Base-by-base conservation (phyloP, 495 filamentous ascomycete genomes). In the Penicillium steckii region DNA sequence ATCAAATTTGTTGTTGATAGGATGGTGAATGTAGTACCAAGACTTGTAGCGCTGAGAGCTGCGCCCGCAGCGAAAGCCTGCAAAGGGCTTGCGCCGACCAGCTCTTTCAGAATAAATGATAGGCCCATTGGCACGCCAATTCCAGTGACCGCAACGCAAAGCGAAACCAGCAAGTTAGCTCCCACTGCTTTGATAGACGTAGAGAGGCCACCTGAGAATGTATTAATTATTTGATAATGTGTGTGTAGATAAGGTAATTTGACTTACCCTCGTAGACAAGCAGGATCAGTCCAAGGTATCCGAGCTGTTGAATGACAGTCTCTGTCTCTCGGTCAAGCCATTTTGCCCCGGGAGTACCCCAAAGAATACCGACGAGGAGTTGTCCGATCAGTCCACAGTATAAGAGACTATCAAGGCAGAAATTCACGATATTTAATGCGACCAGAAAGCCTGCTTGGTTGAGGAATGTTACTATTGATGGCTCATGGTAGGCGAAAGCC, bases 21-120 rank as follows among this genome's bases (percentile, higher is more conserved):
- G 24, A 94, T 81, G 3, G 86, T 81, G 48, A 92, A 93, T 0
- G 87, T 94, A 0, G 88, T 93, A 4, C 90, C 89, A 0, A 94
- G 69, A 54, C 82, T 86, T 2, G 89, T 94, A 3, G 85, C 84
- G 56, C 84, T 89, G 6, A 94, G 72, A 2, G 90, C 84, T 5
- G 89, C 87, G 17, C 89, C 89, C 8, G 89, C 83, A 3, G 88
- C 81, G 64, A 92, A 95, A 5, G 79, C 76, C 62, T 89, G 81
- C 0, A 89, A 65, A 3, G 74, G 60, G 4, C 70, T 80, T 44
- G 76, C 71, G 19, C 63, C 50, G 10, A 75, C 59, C 46, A 74
- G 9, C 12, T 61, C 51, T 54, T 46, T 68, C 2, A 90, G 70
- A 19, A 79, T 65, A 56, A 90, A 92, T 0, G 86, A 86, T 1